These are phyloP conservation scores for Eurotiales sp. DNA, from an alignment of 2,329 filamentous ascomycete species.

Conservation along the genomic window DNA sequence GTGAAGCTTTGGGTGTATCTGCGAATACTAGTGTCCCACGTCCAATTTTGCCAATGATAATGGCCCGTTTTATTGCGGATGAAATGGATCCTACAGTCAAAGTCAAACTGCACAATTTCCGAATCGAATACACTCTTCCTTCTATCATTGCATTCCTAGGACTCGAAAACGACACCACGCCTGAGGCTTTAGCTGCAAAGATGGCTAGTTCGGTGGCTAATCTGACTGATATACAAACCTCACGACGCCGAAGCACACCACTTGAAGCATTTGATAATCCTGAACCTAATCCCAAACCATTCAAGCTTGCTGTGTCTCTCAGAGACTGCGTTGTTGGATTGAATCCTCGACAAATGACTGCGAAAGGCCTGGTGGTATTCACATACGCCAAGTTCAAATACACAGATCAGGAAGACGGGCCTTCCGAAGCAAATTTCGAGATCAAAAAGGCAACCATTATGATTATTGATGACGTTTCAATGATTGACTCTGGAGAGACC, in stretches of 20 bases:
- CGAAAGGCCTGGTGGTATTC: constrained; percentile 75
- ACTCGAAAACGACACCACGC: constrained; percentile 62
- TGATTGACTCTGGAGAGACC: constrained; percentile 22
- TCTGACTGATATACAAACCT: constrained; percentile 56
- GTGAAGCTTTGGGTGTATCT: constrained; percentile 50
- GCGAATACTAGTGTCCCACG: constrained; percentile 18
- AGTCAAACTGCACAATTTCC: constrained; percentile 77
- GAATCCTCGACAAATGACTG: constrained; percentile 70
- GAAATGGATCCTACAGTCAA: constrained; percentile 91
- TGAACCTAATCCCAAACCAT: constrained; percentile 48
- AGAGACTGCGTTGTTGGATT: constrained; percentile 79
- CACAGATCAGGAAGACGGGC: constrained; percentile 61
- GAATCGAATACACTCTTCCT: constrained; percentile 83
- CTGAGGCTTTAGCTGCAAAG: constrained; percentile 69
- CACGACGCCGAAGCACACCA: constrained; percentile 12
- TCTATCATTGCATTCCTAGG: constrained; percentile 76
- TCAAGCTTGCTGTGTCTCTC: constrained; percentile 58
- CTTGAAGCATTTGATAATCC: constrained; percentile 18
- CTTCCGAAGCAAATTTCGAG: constrained; percentile 61
- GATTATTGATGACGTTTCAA: constrained; percentile 67
- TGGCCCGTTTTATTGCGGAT: constrained; percentile 86
- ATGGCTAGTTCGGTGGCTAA: constrained; percentile 78
- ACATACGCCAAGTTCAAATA: constrained; percentile 73
- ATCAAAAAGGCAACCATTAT: constrained; percentile 79
- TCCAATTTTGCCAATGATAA: constrained; percentile 60